A percentile compares a stretch with the other conserved stretches of the same genome.
phyloP scores from a whole-genome alignment of 345 rosid genomes.

The Salix brachista region DNA sequence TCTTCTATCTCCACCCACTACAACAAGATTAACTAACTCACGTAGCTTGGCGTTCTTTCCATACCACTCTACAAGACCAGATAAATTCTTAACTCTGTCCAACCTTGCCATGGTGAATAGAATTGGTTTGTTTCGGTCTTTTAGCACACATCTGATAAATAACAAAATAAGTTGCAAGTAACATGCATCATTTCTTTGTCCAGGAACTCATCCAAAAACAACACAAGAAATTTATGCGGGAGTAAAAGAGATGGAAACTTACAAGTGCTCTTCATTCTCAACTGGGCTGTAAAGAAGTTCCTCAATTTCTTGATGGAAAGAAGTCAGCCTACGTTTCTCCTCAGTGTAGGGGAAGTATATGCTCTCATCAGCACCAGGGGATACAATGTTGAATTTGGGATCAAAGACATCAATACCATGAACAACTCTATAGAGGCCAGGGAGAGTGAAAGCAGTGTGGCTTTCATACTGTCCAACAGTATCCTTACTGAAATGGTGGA shows the following conservation, averaged over 20 bases:
- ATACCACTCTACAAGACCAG: constrained; percentile 92
- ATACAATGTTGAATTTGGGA: constrained; percentile 90
- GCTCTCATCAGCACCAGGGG: constrained; percentile 76
- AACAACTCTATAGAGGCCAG: constrained; percentile 87
- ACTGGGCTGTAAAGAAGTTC: constrained; percentile 69
- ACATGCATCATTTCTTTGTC: not conserved
- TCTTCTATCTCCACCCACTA: constrained; percentile 87
- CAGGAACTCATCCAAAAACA: not conserved
- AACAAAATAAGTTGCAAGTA: not conserved
- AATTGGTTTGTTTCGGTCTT: constrained; percentile 78
- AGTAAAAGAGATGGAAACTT: constrained; percentile 15
- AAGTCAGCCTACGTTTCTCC: constrained; percentile 44
- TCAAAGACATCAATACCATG: constrained; percentile 79
- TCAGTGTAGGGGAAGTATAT: constrained; percentile 73
- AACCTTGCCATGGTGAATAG: constrained; percentile 94
- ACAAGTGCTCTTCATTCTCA: constrained; percentile 74
- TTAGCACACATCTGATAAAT: constrained; percentile 61
- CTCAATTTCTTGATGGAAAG: constrained; percentile 63
- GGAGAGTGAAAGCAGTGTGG: constrained; percentile 85
- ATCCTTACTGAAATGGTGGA: constrained; percentile 51
- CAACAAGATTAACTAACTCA: constrained; percentile 73
- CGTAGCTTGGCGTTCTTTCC: constrained; percentile 70
- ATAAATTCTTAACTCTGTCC: constrained; percentile 84
- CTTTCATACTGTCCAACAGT: constrained; percentile 93
- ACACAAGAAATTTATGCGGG: not conserved